Conservation (phyloP, 2,329 filamentous ascomycete genomes). For the Phialophora verrucosa region DNA sequence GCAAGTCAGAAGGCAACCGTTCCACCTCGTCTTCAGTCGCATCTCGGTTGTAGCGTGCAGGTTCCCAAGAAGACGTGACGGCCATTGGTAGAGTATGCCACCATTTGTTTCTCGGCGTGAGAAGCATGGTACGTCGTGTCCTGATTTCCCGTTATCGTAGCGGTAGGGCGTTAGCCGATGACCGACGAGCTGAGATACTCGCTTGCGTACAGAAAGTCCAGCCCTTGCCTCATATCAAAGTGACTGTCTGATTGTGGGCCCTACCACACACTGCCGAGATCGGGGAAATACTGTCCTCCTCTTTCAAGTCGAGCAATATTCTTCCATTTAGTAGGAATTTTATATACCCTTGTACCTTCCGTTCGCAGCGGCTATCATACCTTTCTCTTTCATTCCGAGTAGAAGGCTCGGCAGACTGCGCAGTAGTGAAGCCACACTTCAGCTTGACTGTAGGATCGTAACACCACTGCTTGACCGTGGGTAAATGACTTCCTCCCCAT, state of each 20-base stretch:
- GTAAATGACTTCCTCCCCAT: not conserved
- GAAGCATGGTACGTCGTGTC: not conserved
- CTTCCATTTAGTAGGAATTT: not conserved
- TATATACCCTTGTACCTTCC: no score
- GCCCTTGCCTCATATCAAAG: not conserved
- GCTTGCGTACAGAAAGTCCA: not conserved
- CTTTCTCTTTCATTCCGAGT: not conserved
- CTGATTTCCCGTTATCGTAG: not conserved
- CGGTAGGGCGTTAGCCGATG: not conserved
- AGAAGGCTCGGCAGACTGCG: not conserved
- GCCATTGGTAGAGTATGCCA: not conserved
- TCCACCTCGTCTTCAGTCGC: not conserved
- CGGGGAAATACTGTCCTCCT: not conserved
- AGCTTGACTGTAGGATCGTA: not conserved
- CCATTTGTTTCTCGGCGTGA: not conserved
- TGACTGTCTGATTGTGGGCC: not conserved
- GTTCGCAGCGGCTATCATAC: not conserved
- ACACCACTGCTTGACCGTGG: not conserved
- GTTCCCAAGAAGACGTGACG: not conserved
- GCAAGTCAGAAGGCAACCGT: not conserved
- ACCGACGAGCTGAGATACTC: not conserved
- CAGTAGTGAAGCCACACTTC: not conserved
- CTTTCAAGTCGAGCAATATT: not conserved
- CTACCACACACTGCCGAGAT: not conserved
- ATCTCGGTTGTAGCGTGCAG: not conserved